Conservation (phyloP, 441 rosid genomes). For the Gossypium trilobum region DNA sequence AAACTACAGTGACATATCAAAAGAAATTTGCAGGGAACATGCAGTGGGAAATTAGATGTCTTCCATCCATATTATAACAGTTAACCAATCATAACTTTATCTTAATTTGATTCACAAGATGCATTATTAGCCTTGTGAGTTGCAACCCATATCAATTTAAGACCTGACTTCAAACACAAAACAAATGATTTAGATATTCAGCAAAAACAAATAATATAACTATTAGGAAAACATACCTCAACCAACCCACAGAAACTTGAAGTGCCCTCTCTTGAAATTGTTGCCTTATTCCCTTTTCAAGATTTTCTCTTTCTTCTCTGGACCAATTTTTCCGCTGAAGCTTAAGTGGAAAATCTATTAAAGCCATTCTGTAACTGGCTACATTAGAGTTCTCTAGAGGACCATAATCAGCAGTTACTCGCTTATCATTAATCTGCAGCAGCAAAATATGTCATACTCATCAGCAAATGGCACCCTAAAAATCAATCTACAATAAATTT, state of each 20-base stretch:
- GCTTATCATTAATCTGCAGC: constrained; percentile 51
- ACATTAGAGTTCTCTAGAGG: constrained; percentile 68
- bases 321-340: constrained; percentile 61
- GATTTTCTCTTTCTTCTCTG: constrained; percentile 53
- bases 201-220: not conserved
- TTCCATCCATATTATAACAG: not conserved
- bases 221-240: constrained; percentile 32
- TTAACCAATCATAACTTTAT: not conserved
- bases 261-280: constrained; percentile 67
- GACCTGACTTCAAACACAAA: not conserved
- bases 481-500: not conserved
- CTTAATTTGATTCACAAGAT: constrained; percentile 2
- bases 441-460: constrained; percentile 7
- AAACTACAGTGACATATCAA: not conserved
- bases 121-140: not conserved
- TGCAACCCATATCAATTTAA: not conserved
- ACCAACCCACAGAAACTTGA: constrained; percentile 40
- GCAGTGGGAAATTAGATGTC: not conserved
- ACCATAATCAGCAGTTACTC: constrained; percentile 39
- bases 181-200: not conserved
- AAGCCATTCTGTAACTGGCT: constrained; percentile 44
- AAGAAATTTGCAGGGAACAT: not conserved
- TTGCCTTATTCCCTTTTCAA: constrained; percentile 62
- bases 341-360: constrained; percentile 42
- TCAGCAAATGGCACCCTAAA: constrained; percentile 7